Percentiles rank a stretch among this genome's conserved stretches.
These are phyloP conservation scores for Coffea eugenioides DNA, from an alignment of 257 asterid genomes.

Conservation along the genomic window DNA sequence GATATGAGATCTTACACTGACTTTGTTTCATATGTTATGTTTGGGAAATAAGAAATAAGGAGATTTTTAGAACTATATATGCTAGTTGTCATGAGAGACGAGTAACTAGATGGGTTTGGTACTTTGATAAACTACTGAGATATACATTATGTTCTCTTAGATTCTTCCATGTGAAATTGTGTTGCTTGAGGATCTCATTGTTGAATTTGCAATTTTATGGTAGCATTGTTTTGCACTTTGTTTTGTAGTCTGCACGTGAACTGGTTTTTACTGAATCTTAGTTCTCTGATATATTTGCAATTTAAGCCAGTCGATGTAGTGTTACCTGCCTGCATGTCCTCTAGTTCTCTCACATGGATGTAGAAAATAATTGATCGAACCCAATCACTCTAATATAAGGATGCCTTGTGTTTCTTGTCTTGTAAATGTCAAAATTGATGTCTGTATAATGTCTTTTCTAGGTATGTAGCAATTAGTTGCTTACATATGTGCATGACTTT, in stretches of 20 bases:
- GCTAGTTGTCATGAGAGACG: neutral
- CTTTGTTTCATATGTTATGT: neutral
- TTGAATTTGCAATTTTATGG: neutral
- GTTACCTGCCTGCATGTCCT: neutral
- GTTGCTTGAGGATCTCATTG: no score
- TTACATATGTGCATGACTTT: slow-evolving; percentile 17
- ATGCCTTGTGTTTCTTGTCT: neutral
- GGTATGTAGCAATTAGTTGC: neutral
- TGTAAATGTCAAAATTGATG: neutral
- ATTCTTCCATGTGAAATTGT: no score
- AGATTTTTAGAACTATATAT: neutral
- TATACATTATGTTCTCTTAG: neutral
- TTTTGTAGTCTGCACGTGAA: neutral
- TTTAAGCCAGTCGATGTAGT: neutral
- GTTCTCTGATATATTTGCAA: neutral
- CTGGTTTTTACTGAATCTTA: neutral
- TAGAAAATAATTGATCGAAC: neutral
- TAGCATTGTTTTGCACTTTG: neutral
- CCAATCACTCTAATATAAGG: neutral
- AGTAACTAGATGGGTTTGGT: neutral
- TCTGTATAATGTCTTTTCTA: neutral
- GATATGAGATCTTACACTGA: neutral
- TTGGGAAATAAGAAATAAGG: neutral
- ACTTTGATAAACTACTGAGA: neutral
- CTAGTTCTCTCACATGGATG: neutral